Evolutionary conservation across 2,329 filamentous ascomycete species (phyloP).

Genomic region (Kalaharituber pfeilii): DNA sequence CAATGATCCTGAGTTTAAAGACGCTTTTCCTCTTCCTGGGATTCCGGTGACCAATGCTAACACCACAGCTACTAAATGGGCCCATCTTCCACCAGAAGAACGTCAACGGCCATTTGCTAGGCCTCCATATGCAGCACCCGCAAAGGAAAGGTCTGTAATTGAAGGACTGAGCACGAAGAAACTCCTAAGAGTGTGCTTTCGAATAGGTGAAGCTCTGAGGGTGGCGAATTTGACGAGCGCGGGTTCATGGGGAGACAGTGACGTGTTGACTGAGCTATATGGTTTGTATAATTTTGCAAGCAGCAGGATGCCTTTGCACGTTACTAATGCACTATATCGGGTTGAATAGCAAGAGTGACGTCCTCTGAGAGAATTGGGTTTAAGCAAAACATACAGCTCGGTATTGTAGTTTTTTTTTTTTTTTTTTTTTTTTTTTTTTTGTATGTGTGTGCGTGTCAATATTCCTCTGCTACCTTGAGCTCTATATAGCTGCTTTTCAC

Average conservation of each 20-base stretch:
- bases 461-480: no score
- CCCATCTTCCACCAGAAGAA: not conserved
- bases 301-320: no score
- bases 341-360: not conserved
- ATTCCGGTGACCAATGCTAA: not conserved
- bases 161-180: not conserved
- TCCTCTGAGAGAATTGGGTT: not conserved
- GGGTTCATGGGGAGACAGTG: not conserved
- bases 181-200: constrained; percentile 1
- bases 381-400: not conserved
- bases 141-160: not conserved
- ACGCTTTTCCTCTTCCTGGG: not conserved
- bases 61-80: not conserved
- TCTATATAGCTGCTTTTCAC: no score
- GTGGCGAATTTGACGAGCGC: not conserved
- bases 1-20: not conserved
- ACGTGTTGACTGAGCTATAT: not conserved
- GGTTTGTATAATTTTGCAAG: not conserved
- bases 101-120: not conserved
- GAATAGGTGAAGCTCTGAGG: constrained; percentile 1
- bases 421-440: not conserved
- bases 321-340: not conserved
- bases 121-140: not conserved
- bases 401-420: not conserved
- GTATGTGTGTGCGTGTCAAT: no score